Evolutionary conservation across 805 yeast species (phyloP), one percentile per base, ranked within the genome.

Genomic region (Kuraishia capsulata): DNA sequence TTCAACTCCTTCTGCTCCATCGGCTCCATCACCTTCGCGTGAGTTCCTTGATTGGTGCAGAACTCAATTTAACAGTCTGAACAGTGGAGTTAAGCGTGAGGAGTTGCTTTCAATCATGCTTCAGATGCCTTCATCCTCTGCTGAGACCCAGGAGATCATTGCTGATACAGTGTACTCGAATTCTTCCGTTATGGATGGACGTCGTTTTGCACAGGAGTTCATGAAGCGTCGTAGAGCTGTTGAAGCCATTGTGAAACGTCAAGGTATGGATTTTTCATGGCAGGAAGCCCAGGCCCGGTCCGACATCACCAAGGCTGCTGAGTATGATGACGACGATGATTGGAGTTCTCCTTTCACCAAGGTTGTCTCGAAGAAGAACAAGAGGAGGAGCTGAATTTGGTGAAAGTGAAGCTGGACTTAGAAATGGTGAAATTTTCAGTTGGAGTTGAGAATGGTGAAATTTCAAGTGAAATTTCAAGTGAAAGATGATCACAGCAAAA

Each of bases 121-220:
- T 44, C 79, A 87, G 43, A 71, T 90, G 44, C 96, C 97, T 26
- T 29, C 38, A 3, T 61, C 72, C n/a, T 74, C 78, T 30, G 49
- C 69, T 5, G 96, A 87, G 48, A 76, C 95, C 0, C 67, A 71
- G 36, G 95, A 81, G 56, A 84, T 90, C 55, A 88, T 90, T 53
- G 81, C 95, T 2, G 98, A 90, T 53, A 86, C 96, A 10, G 78
- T 90, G 42, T 88, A 87, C 62, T 78, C 92, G 20, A 83, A 87
- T 43, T 82, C 95, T 30, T 73, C 89, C 3, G 81, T 89, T 1
- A 79, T 90, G 83, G 96, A 92, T 57, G 97, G 97, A 19, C 78
- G 96, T 54, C 71, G 95, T 47, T 90, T 89, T 65, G 96, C 98
- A 0, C 74, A 72, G 40, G 98, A 92, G 53, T 92, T 92, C 56